Base-by-base conservation (phyloP, 768 basidiomycete genomes). In the Arthromyces matolae region DNA sequence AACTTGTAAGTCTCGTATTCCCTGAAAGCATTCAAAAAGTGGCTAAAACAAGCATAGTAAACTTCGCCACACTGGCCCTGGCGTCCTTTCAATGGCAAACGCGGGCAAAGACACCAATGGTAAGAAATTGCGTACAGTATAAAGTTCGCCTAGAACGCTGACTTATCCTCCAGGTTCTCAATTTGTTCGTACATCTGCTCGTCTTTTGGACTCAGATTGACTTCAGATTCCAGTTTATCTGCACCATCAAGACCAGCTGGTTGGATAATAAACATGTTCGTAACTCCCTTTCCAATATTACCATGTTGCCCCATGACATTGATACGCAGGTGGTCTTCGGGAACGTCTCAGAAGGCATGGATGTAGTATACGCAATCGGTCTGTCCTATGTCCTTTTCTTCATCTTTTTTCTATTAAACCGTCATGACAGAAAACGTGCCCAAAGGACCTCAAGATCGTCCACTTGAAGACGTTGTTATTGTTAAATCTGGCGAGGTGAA, bases 51-150 rank as follows among this genome's bases (percentile, higher is more conserved):
- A 2, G 39, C 23, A 38, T 58, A 96, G 93, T 79, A 96, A 97
- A 79, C 88, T 98, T 67, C 84, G 83, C 66, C 95, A 99, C 76
- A 88, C 89, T 58, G 83, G 81, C 29, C 81, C 89, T 41, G 94
- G 94, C 53, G 76, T 79, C 47, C 79, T 95, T 49, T 93, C 92
- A 2, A 96, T 97, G 94, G 94, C 94, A 40, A 97, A 96, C 60
- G 83, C 92, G 46, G 86, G 85, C 62, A 86, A 84, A 66, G 88
- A 94, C 65, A 96, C 94, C 27, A 97, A 97, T 60, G 94, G 89
- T 88, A 62, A 49, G 70, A 5, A 6, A 34, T 19, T 19, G 22
- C 31, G n/a, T 19, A 5, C 16, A n/a, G 6, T 39, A 12, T 20
- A 5, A 25, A 10, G 9, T 23, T 33, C 31, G 33, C 28, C 16